These are phyloP conservation scores for Hemileccinum impolitum DNA, from an alignment of 768 basidiomycete genomes.

Conservation along the genomic window DNA sequence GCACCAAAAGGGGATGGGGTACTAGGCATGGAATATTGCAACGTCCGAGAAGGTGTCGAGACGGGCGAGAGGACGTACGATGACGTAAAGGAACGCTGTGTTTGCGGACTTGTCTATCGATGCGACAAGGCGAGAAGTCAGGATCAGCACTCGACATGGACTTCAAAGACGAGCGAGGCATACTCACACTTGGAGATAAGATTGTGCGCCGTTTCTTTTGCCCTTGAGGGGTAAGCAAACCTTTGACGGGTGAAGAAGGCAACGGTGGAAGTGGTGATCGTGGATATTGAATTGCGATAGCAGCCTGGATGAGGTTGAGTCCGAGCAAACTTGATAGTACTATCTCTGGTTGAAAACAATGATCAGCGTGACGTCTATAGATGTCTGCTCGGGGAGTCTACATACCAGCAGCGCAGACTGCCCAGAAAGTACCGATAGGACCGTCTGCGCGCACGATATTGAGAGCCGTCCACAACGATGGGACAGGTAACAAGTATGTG, in stretches of 20 bases:
- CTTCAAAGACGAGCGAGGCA: neutral
- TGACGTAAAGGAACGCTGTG: slow-evolving; percentile 27
- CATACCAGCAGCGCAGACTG: slow-evolving; percentile 32
- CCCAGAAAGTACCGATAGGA: slow-evolving; percentile 14
- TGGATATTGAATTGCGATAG: slow-evolving; percentile 36
- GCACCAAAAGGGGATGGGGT: slow-evolving; percentile 37
- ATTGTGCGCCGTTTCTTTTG: slow-evolving; percentile 28
- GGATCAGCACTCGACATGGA: neutral
- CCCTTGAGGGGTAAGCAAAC: slow-evolving; percentile 18
- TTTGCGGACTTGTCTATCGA: slow-evolving; percentile 25
- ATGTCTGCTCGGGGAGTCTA: neutral
- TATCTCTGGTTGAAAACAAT: slow-evolving; percentile 24
- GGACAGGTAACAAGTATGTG: slow-evolving; percentile 37
- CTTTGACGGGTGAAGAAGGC: slow-evolving; percentile 22
- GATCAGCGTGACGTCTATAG: neutral
- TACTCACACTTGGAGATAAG: slow-evolving; percentile 22
- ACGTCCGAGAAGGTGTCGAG: slow-evolving; percentile 33
- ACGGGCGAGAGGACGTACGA: slow-evolving; percentile 29
- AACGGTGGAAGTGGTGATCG: slow-evolving; percentile 28
- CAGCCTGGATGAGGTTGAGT: slow-evolving; percentile 36
- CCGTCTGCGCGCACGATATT: slow-evolving; percentile 25
- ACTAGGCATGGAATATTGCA: slow-evolving; percentile 34
- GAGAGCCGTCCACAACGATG: slow-evolving; percentile 36
- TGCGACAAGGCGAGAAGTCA: neutral
- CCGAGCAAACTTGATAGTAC: slow-evolving; percentile 27